Conservation (phyloP, 2,329 filamentous ascomycete genomes). For the Fusarium musae region DNA sequence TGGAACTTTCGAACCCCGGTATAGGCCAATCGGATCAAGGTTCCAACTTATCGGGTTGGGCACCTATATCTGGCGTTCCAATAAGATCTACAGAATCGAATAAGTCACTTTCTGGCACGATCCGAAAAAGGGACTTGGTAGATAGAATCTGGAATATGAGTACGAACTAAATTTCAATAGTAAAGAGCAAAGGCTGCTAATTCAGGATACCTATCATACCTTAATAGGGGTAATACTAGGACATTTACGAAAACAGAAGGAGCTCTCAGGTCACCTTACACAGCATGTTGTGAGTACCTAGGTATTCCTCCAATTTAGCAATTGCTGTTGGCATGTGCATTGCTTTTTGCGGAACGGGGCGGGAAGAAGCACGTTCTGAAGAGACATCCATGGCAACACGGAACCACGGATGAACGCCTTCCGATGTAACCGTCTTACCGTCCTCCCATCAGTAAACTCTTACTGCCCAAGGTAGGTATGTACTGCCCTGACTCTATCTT, state of each 20-base stretch:
- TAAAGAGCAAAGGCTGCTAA: not conserved
- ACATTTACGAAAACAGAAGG: not conserved
- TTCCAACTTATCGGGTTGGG: conserved; percentile 20
- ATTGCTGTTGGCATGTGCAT: conserved; percentile 8
- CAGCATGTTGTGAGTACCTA: not conserved
- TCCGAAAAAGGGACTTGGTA: not conserved
- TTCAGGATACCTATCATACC: not conserved
- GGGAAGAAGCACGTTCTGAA: conserved; percentile 14
- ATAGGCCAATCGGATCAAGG: conserved; percentile 32
- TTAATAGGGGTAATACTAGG: not conserved
- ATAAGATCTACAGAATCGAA: not conserved
- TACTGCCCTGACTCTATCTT: too few relatives aligned
- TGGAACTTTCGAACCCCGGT: conserved; percentile 5
- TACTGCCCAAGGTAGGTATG: not conserved
- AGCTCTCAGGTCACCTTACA: not conserved
- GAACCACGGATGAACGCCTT: conserved; percentile 24
- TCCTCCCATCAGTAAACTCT: not conserved
- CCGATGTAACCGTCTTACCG: conserved; percentile 31
- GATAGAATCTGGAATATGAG: not conserved
- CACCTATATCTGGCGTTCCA: conserved; percentile 1
- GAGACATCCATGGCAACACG: conserved; percentile 1
- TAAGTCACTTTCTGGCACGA: not conserved
- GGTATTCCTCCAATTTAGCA: not conserved
- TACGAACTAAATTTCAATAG: not conserved
- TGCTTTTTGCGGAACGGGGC: conserved; percentile 17